phyloP scores from a whole-genome alignment of 106 monocot species.

The Agapanthus africanus region DNA sequence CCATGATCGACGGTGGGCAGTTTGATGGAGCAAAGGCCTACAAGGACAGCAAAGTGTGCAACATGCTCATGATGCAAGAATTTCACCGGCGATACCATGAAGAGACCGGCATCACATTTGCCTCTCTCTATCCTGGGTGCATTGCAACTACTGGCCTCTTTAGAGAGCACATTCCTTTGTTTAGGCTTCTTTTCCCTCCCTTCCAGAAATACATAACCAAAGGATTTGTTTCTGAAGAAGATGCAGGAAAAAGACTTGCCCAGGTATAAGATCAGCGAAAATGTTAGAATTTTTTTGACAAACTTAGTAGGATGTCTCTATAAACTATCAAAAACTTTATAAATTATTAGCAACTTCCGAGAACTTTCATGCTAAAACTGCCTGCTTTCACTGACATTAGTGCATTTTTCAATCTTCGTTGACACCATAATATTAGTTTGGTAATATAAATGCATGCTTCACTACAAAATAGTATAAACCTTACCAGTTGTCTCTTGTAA shows the following conservation, averaged over 20 bases:
- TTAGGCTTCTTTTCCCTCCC: constrained; percentile 84
- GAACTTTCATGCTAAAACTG: too few relatives aligned
- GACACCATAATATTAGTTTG: too few relatives aligned
- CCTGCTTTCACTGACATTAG: too few relatives aligned
- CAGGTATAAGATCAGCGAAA: too few relatives aligned
- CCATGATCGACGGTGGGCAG: constrained; percentile 82
- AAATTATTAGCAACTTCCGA: too few relatives aligned
- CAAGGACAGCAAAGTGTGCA: constrained; percentile 99
- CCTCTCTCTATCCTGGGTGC: constrained; percentile 90
- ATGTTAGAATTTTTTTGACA: too few relatives aligned
- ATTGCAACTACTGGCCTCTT: constrained; percentile 95
- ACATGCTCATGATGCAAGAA: constrained; percentile 98
- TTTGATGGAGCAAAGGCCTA: constrained; percentile 94
- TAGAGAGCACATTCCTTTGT: constrained; percentile 83
- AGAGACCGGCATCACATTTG: constrained; percentile 81
- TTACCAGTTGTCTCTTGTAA: too few relatives aligned
- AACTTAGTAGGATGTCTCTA: too few relatives aligned
- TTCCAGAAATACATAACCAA: constrained; percentile 99
- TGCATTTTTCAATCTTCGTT: too few relatives aligned
- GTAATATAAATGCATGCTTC: too few relatives aligned
- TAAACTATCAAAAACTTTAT: too few relatives aligned
- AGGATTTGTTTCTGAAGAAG: constrained; percentile 87
- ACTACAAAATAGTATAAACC: too few relatives aligned
- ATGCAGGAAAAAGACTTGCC: constrained; percentile 80
- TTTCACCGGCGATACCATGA: constrained; percentile 88